Conservation (phyloP, 2,329 filamentous ascomycete species). For the Elsinoe fawcettii region DNA sequence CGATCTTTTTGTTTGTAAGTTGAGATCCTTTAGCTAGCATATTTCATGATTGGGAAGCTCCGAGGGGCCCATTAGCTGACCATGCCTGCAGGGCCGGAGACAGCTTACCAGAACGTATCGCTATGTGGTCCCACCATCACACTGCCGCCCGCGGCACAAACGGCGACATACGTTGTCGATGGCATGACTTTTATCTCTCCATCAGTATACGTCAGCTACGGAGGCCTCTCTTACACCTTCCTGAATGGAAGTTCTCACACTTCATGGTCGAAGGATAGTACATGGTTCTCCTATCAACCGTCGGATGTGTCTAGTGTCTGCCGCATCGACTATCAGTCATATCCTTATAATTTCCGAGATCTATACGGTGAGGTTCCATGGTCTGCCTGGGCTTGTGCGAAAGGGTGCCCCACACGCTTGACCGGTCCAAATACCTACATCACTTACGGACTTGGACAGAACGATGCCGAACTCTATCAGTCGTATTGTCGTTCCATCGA, state of each 20-base stretch:
- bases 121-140: not conserved
- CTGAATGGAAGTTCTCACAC: not conserved
- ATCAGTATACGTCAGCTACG: not conserved
- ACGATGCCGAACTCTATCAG: not conserved
- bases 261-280: not conserved
- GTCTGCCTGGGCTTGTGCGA: not conserved
- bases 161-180: not conserved
- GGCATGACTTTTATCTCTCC: not conserved
- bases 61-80: not conserved
- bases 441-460: not conserved
- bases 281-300: not conserved
- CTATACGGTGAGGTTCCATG: not conserved
- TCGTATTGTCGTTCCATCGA: not conserved
- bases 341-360: not conserved
- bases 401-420: not conserved
- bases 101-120: not conserved
- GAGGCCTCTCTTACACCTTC: not conserved
- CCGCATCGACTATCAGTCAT: not conserved
- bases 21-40: not conserved
- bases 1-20: not conserved
- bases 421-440: not conserved
- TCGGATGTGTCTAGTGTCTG: not conserved
- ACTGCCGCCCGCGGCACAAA: not conserved
- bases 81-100: not conserved
- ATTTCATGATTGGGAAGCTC: not conserved